Percentiles rank a stretch among this genome's conserved stretches.
Evolutionary conservation across 345 rosid genomes (phyloP).

Genomic region (Euclidium syriacum): DNA sequence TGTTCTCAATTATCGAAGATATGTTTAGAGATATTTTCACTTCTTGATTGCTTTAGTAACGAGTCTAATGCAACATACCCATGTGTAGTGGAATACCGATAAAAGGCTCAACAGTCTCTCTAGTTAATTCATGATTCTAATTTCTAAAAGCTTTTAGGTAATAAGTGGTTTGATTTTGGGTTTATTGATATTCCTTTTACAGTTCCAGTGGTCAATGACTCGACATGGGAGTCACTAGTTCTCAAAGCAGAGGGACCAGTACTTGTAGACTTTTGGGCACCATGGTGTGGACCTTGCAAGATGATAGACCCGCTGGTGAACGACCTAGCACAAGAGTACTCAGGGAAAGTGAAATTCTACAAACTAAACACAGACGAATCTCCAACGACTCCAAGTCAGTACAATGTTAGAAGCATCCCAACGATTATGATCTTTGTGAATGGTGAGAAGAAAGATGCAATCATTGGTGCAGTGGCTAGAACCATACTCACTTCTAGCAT

Average conservation of each 20-base stretch:
- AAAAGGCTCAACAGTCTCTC: background rate
- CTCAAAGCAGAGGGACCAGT: constrained; percentile 53
- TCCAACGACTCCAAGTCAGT: constrained; percentile 39
- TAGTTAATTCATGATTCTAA: background rate
- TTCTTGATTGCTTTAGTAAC: background rate
- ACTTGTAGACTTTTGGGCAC: constrained; percentile 60
- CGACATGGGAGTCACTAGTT: constrained; percentile 52
- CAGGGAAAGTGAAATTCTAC: constrained; percentile 45
- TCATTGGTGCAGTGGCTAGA: constrained; percentile 55
- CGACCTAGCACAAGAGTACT: constrained; percentile 48
- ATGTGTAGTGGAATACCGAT: background rate
- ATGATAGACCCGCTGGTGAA: constrained; percentile 49
- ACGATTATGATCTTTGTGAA: constrained; percentile 50
- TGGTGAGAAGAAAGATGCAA: constrained; percentile 52
- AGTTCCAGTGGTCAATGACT: constrained; percentile 48
- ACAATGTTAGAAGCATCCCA: constrained; percentile 57
- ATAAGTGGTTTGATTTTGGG: background rate
- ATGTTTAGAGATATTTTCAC: background rate
- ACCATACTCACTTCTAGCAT: constrained; percentile 42
- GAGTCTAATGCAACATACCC: background rate
- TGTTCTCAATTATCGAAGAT: background rate
- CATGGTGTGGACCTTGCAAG: constrained; percentile 68
- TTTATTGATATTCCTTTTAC: constrained; percentile 7
- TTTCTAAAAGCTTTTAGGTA: too few species aligned
- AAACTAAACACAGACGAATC: constrained; percentile 53